Evolutionary conservation across 2,329 filamentous ascomycete genomes (phyloP).

Genomic region (Lecanoromycetidae sp.): DNA sequence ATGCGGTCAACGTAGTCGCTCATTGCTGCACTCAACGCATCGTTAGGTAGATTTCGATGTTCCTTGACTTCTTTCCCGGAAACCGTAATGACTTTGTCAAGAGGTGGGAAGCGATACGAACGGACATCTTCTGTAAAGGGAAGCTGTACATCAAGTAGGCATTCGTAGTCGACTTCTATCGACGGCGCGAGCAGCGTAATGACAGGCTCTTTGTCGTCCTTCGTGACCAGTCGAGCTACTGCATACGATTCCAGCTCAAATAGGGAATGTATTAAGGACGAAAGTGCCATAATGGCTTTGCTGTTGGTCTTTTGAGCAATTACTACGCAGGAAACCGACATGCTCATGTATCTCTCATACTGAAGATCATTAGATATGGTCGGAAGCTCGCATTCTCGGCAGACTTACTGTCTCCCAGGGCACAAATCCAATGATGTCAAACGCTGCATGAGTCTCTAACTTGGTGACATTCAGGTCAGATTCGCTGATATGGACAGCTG

Average conservation of each 20-base stretch:
- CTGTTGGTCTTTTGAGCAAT: constrained; percentile 66
- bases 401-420: constrained; percentile 51
- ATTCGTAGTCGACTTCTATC: constrained; percentile 68
- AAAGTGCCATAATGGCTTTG: constrained; percentile 73
- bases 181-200: constrained; percentile 69
- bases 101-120: constrained; percentile 77
- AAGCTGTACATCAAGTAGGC: constrained; percentile 76
- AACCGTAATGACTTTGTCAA: constrained; percentile 80
- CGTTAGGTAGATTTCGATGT: constrained; percentile 69
- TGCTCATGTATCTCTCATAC: constrained; percentile 74
- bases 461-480: constrained; percentile 83
- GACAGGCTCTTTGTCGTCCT: constrained; percentile 66
- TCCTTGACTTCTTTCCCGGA: constrained; percentile 67
- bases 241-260: constrained; percentile 77
- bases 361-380: constrained; percentile 25
- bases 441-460: constrained; percentile 59
- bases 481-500: constrained; percentile 77
- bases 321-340: constrained; percentile 69
- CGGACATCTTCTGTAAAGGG: constrained; percentile 90
- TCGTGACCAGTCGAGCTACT: constrained; percentile 70
- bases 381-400: not conserved
- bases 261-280: constrained; percentile 78
- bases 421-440: constrained; percentile 82
- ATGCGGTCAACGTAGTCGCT: constrained; percentile 83
- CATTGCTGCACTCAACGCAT: constrained; percentile 69